A percentile compares a stretch with the other conserved stretches of the same genome.
phyloP scores from a whole-genome alignment of 2,329 filamentous ascomycete species.

The Curvularia sp. region DNA sequence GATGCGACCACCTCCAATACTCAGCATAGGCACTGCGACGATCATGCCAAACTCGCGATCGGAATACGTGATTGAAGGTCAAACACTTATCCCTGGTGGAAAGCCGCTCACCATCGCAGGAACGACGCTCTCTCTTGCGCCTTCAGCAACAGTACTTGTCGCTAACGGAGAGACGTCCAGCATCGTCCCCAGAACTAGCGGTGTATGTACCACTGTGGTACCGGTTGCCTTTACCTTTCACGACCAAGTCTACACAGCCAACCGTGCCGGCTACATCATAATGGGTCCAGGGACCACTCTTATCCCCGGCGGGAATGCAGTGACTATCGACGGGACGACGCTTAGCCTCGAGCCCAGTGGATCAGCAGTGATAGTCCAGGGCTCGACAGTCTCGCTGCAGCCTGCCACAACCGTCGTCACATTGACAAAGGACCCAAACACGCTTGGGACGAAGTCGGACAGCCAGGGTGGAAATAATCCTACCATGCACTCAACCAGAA shows the following conservation, averaged over 20 bases:
- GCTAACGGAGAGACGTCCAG: conserved; percentile 41
- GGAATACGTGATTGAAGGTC: conserved; percentile 38
- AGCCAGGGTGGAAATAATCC: conserved; percentile 5
- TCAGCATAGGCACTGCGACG: conserved; percentile 32
- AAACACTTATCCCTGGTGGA: conserved; percentile 47
- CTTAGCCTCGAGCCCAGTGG: conserved; percentile 41
- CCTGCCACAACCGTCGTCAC: conserved; percentile 35
- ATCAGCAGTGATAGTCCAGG: conserved; percentile 38
- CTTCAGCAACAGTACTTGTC: conserved; percentile 49
- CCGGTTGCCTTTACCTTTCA: conserved; percentile 47
- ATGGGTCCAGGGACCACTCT: conserved; percentile 49
- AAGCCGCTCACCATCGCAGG: conserved; percentile 46
- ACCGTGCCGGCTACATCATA: conserved; percentile 54
- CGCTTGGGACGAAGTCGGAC: background rate
- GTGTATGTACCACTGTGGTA: conserved; percentile 31
- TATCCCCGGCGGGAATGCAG: conserved; percentile 47
- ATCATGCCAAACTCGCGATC: conserved; percentile 34
- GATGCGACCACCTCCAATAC: conserved; percentile 19
- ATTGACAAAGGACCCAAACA: conserved; percentile 14
- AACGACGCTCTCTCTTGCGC: conserved; percentile 43
- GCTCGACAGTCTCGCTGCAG: conserved; percentile 29
- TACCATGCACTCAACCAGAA: conserved; percentile 6
- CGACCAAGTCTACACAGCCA: conserved; percentile 49
- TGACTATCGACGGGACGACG: conserved; percentile 43
- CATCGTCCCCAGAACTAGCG: conserved; percentile 27